Evolutionary conservation across 1,284 basidiomycete species (phyloP).

Genomic region (Moniliophthora roreri): DNA sequence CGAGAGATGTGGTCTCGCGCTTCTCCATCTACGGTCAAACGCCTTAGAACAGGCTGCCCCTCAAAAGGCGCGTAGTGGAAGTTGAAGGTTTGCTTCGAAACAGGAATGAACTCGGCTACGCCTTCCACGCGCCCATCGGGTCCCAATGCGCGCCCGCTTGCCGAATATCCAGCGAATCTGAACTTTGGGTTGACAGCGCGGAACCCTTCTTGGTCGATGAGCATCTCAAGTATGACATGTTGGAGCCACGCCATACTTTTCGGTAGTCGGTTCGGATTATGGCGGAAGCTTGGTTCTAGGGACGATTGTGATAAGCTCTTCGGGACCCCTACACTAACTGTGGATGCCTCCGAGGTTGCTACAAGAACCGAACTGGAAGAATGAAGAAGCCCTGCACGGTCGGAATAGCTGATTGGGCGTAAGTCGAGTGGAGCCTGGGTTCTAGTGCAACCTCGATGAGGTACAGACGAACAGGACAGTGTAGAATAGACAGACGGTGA

Average conservation of each 20-base stretch:
- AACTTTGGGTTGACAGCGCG: slow-evolving; percentile 60
- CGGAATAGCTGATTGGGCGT: slow-evolving; percentile 7
- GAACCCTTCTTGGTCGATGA: slow-evolving; percentile 81
- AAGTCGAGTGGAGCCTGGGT: not conserved
- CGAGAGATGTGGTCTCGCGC: slow-evolving; percentile 70
- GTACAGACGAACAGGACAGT: not conserved
- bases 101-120: slow-evolving; percentile 65
- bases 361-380: not conserved
- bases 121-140: slow-evolving; percentile 30
- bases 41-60: slow-evolving; percentile 61
- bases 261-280: slow-evolving; percentile 29
- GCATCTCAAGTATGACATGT: slow-evolving; percentile 55
- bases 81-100: slow-evolving; percentile 51
- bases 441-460: not conserved
- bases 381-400: slow-evolving; percentile 2
- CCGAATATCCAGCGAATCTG: slow-evolving; percentile 52
- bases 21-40: slow-evolving; percentile 62
- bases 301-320: not conserved
- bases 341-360: slow-evolving; percentile 1
- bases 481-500: slow-evolving; percentile 14
- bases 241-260: slow-evolving; percentile 50
- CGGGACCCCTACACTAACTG: not conserved
- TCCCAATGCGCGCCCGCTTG: slow-evolving; percentile 30
- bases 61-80: slow-evolving; percentile 77
- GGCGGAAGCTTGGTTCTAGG: slow-evolving; percentile 16